Evolutionary conservation across 1,284 basidiomycete genomes (phyloP), one percentile per base, ranked within the genome.

Genomic region (Singerocomus rubriflavus): DNA sequence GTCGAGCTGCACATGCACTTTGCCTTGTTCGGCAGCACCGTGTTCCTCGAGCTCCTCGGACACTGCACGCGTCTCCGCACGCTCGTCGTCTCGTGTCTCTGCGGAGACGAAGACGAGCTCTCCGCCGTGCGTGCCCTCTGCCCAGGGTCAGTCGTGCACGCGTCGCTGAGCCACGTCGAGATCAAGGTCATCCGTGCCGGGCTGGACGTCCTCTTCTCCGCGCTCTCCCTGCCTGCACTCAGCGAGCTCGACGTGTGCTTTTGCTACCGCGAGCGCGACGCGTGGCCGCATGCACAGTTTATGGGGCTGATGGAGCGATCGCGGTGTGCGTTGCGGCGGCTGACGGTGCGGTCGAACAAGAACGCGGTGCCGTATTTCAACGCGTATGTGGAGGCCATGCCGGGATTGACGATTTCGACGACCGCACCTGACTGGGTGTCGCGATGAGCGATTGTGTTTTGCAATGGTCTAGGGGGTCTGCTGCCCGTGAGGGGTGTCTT

Each of bases 161-260:
- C 46, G 12, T 42, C 25, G 0, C 31, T 66, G n/a, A 60, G 48
- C 25, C 61, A 59, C 38, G 43, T 66, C 36, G 68, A 67, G 17
- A 54, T 69, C 43, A 68, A 63, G 21, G 57, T 67, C 31, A 57
- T 67, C 14, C 57, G 63, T 9, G 62, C 60, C 3, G 56, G 64
- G 27, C 55, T 66, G 3, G 60, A 51, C 29, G 26, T 13, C 3
- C 35, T 70, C 11, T 57, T 66, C 3, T 30, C 27, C 25, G 52
- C 49, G 0, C 51, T 66, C 30, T 52, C 55, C 0, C 40, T 69
- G 21, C 65, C 65, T 9, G 62, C 55, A 9, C 62, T 66, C 29
- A 59, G 70, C n/a, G 68, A 69, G 25, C 54, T 66, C 17, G 65
- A 70, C 13, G 41, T 66, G 7, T 65, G 62, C 25, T 66, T 70